Evolutionary conservation across 768 basidiomycete genomes (phyloP).

Genomic region (button mushroom (Agaricus bisporus)): DNA sequence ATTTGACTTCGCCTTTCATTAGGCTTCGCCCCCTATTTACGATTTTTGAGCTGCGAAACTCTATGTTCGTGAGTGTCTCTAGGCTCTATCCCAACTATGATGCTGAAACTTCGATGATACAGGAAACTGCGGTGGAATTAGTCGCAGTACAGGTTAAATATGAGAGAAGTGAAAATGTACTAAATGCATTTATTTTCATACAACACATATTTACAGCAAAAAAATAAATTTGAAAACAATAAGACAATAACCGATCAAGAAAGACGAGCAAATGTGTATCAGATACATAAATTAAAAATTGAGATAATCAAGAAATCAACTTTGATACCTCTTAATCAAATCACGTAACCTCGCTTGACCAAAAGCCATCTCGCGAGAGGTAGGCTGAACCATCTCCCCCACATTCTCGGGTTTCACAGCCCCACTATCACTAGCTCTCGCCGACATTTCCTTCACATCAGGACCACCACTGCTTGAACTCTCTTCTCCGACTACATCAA

Average conservation of each 20-base stretch:
- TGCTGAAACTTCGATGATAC: neutral
- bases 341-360: slow-evolving; percentile 74
- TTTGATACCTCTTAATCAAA: slow-evolving; percentile 79
- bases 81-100: neutral
- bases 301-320: slow-evolving; percentile 15
- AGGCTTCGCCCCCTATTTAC: too few species aligned
- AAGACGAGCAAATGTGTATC: neutral
- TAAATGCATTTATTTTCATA: neutral
- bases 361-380: slow-evolving; percentile 52
- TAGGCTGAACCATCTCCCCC: neutral
- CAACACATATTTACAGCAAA: neutral
- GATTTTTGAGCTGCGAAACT: neutral
- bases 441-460: neutral
- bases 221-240: neutral
- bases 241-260: neutral
- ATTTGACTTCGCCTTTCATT: too few species aligned
- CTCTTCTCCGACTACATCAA: slow-evolving; percentile 4
- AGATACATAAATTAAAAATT: neutral
- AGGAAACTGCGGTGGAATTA: too few species aligned
- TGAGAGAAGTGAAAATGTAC: neutral
- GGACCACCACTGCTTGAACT: neutral
- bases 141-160: too few species aligned
- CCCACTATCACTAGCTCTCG: neutral
- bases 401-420: neutral
- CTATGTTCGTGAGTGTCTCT: neutral